These are phyloP conservation scores for Pigoraptor vietnamica DNA, from an alignment of 78 protist species.

Conservation along the genomic window DNA sequence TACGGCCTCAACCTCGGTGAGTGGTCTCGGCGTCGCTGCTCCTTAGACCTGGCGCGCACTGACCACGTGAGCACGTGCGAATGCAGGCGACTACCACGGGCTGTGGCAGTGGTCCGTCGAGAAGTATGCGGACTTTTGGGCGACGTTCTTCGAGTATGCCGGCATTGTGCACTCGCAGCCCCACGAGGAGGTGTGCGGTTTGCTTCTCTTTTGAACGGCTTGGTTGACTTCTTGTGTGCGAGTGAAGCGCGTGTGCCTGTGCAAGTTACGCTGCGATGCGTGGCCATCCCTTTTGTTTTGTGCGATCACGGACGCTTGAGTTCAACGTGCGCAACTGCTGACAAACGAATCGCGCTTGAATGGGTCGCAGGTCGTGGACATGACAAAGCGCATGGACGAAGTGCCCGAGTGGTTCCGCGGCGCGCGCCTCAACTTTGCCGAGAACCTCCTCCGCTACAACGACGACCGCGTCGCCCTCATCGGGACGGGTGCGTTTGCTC, in stretches of 20 bases:
- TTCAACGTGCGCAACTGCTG: too few species aligned
- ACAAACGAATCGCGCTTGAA: background rate
- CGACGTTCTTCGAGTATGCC: background rate
- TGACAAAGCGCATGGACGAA: background rate
- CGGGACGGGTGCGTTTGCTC: slow-evolving; percentile 1
- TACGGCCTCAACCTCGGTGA: background rate
- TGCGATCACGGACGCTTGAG: too few species aligned
- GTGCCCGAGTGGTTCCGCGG: slow-evolving; percentile 49
- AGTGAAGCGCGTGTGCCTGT: too few species aligned
- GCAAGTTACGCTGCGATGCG: too few species aligned
- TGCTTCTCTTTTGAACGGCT: too few species aligned
- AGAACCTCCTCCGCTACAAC: slow-evolving; percentile 21
- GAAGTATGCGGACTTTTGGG: slow-evolving; percentile 19
- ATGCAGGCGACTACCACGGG: background rate
- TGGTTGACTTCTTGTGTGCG: too few species aligned
- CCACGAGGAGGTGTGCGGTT: background rate
- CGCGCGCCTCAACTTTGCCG: slow-evolving; percentile 37
- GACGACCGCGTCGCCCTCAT: slow-evolving; percentile 19
- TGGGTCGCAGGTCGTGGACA: slow-evolving; percentile 1
- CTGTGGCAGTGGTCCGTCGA: slow-evolving; percentile 25
- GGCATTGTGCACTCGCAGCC: background rate
- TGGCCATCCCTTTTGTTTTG: too few species aligned
- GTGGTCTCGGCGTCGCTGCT: background rate
- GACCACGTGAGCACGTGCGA: too few species aligned
- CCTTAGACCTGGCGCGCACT: background rate